Base-by-base conservation (phyloP, 352 stramenopile species). In the Phytophthora niederhauseri region DNA sequence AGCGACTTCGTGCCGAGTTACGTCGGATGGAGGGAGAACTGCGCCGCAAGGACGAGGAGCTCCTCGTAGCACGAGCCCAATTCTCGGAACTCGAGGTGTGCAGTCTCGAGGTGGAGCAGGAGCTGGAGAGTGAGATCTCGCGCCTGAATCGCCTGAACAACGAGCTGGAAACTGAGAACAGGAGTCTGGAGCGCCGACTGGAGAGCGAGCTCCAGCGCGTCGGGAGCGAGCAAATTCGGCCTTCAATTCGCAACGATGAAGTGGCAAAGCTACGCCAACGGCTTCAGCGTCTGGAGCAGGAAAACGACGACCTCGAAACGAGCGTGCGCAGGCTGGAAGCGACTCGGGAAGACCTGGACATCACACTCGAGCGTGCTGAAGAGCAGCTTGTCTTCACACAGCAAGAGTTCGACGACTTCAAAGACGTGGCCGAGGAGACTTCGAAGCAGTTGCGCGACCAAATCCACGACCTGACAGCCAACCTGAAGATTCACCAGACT, bases 301-400 rank as follows among this genome's bases (percentile, higher is more conserved):
- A 91, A 43, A 74, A 90, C 26, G 85, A 93, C 67, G 82, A 91
- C 31, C 62, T 91, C 14, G 58, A 77, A 34, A 91, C 72, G 17
- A 73, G 83, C 57, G 81, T 91, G 36, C 85, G 85, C 61, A 85
- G 89, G 45, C 54, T 93, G 20, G 64, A 88, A 67, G 80, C 82
- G 14, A 91, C 85, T 6, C 80, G 87, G n/a, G 76, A 76, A 41
- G 85, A 91, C 66, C 57, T 93, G 48, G 64, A 56, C 28, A 76
- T 58, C 30, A 26, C 50, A 36, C 28, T 59, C 8, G 48, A 93
- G 60, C 72, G 77, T 24, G 81, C 87, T 64, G 82, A 88, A 45
- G 84, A 93, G 61, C 78, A 93, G 36, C 81, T 34, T 24, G n/a
- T 64, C 17, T 54, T 64, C 7, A 30, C 19, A 17, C 34, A 53